Conservation (phyloP, 345 rosid species). For the Ceriops zippeliana region DNA sequence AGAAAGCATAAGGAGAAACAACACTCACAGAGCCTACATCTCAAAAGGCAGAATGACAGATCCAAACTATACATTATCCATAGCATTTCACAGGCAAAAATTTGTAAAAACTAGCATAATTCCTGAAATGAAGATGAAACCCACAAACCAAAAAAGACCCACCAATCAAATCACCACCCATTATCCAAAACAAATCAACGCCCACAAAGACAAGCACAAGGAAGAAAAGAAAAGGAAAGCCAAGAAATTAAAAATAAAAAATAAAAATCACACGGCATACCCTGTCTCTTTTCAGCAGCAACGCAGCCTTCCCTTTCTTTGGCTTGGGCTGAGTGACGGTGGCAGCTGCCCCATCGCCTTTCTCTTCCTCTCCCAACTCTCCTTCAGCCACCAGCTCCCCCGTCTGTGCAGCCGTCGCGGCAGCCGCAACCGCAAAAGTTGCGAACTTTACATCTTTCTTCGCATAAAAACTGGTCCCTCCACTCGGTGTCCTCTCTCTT, state of each 20-base stretch:
- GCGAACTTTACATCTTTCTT: constrained; percentile 21
- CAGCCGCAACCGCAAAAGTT: constrained; percentile 27
- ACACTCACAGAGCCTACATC: neutral
- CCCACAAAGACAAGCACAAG: neutral
- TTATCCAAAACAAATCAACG: neutral
- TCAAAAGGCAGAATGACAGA: neutral
- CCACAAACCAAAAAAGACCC: constrained; percentile 14
- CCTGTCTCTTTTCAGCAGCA: constrained; percentile 82
- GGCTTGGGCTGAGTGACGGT: constrained; percentile 53
- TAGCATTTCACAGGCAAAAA: neutral
- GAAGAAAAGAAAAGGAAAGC: neutral
- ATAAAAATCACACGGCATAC: constrained; percentile 34
- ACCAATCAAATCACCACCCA: constrained; percentile 2
- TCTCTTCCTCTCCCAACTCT: constrained; percentile 30
- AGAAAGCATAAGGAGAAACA: neutral
- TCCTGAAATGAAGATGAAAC: neutral
- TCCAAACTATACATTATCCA: neutral
- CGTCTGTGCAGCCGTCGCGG: constrained; percentile 50
- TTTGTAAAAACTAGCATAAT: neutral
- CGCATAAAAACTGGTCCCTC: constrained; percentile 15
- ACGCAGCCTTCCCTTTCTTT: constrained; percentile 83
- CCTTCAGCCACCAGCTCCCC: constrained; percentile 44
- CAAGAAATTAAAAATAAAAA: neutral
- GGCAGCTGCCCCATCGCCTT: constrained; percentile 32
- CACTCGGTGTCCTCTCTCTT: constrained; percentile 24